Percentiles rank a stretch among this genome's conserved stretches.
phyloP scores from a whole-genome alignment of 208 protist species.

The Sergeia podlipaevii region DNA sequence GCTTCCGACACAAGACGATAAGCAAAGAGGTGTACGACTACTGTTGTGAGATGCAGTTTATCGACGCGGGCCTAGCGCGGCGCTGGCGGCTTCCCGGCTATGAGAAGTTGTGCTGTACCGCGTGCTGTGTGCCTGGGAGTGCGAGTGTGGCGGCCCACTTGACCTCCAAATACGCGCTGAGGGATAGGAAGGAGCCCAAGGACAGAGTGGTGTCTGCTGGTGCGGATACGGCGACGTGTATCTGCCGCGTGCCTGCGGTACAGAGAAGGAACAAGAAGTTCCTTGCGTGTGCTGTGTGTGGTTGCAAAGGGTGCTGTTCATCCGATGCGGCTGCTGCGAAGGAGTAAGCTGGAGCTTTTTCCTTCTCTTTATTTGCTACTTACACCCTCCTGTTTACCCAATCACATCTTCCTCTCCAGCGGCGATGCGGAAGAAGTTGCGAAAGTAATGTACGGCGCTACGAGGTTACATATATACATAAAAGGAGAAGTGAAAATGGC shows the following conservation, averaged over 20 bases:
- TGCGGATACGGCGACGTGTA: constrained; percentile 37
- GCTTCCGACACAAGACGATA: constrained; percentile 39
- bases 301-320: constrained; percentile 72
- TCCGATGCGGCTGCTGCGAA: constrained; percentile 24
- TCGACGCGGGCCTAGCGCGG: constrained; percentile 68
- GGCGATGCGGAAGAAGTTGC: too few relatives aligned
- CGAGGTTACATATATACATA: too few relatives aligned
- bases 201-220: constrained; percentile 3
- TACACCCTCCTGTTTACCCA: too few relatives aligned
- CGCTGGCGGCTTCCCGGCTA: constrained; percentile 83
- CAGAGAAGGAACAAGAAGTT: constrained; percentile 57
- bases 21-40: constrained; percentile 74
- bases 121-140: constrained; percentile 67
- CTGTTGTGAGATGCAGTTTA: constrained; percentile 83
- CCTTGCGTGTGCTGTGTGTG: constrained; percentile 69
- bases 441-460: too few relatives aligned
- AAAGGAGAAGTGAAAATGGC: too few relatives aligned
- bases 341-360: too few relatives aligned
- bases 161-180: constrained; percentile 49
- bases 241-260: constrained; percentile 72
- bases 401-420: too few relatives aligned
- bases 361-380: too few relatives aligned
- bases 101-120: constrained; percentile 78
- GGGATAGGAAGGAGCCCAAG: constrained; percentile 39
- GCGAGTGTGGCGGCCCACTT: constrained; percentile 51